Evolutionary conservation across 768 basidiomycete genomes (phyloP), one percentile per base, ranked within the genome.

Genomic region (Mycena chlorophos): DNA sequence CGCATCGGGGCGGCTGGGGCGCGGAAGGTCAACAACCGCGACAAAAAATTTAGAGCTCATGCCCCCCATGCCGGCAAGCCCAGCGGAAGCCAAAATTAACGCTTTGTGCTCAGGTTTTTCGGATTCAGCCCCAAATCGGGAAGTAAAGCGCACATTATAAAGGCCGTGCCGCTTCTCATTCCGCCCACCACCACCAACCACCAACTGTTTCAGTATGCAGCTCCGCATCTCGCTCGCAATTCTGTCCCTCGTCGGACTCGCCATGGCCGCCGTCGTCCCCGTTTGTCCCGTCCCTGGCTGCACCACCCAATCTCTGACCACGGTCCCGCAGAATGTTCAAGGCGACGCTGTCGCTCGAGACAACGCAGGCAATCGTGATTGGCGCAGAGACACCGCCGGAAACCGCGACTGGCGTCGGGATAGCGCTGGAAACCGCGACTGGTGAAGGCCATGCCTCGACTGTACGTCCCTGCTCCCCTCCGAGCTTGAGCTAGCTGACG

Each of bases 201-300:
- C 37, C 37, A 55, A 30, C 45, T n/a, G n/a, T n/a, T 40, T 22
- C 48, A 58, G 61, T 51, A 74, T 75, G 73, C 56, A 71, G 29
- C 66, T 73, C 60, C 68, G 58, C 55, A 64, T 68, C 59, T 72
- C 72, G 54, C 59, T 75, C 46, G 60, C 70, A 47, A 49, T 73
- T 37, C 53, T 78, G 43, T 68, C 69, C 29, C 54, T 75, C 55
- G 58, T 73, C 57, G 62, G 75, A 52, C 60, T 71, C 27, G 60
- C 67, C 42, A 66, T 68, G 52, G 70, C 65, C 56, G 68, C 69
- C 5, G 13, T 22, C 20, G 40, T 42, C 40, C 22, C 40, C n/a
- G 40, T 20, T 42, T 5, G 8, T 56, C 71, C 76, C 59, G 62
- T 72, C 47, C 77, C 78, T 54, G 75, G 77, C 61, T 52, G 73